Evolutionary conservation across 352 stramenopile genomes (phyloP).

Genomic region (Pythium coloratum): DNA sequence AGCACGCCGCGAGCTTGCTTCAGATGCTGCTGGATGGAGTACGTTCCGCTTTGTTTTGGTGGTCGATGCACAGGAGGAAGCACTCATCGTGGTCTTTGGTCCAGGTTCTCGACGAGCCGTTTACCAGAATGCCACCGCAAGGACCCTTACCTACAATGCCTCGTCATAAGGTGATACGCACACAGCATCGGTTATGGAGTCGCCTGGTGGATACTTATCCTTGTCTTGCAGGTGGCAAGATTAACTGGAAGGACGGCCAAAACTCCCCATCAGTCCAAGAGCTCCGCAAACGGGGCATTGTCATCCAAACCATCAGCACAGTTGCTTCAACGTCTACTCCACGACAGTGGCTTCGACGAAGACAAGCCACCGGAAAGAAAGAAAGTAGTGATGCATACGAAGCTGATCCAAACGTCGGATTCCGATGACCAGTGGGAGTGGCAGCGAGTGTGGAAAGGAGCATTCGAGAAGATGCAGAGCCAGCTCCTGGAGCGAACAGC

Average conservation of each 20-base stretch:
- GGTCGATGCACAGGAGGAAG: background rate
- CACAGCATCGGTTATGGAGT: background rate
- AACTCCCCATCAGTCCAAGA: background rate
- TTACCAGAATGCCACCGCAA: conserved; percentile 65
- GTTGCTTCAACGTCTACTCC: conserved; percentile 12
- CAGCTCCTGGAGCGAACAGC: conserved; percentile 37
- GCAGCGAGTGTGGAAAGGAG: conserved; percentile 70
- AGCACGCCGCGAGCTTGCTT: conserved; percentile 46
- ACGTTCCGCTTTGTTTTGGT: background rate
- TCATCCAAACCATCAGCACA: conserved; percentile 10
- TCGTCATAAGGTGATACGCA: conserved; percentile 37
- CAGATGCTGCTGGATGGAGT: conserved; percentile 59
- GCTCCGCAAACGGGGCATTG: background rate
- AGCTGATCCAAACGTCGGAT: conserved; percentile 60
- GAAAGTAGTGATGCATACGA: conserved; percentile 35
- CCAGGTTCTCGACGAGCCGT: conserved; percentile 51
- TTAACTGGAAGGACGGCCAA: background rate
- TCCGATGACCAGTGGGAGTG: conserved; percentile 70
- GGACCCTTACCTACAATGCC: conserved; percentile 50
- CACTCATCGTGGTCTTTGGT: background rate
- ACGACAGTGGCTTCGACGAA: conserved; percentile 2
- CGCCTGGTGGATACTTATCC: background rate
- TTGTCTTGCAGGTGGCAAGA: conserved; percentile 26
- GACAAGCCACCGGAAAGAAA: background rate
- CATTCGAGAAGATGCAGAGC: conserved; percentile 58